Base-by-base conservation (phyloP, 495 filamentous ascomycete genomes). In the Poronia punctata region DNA sequence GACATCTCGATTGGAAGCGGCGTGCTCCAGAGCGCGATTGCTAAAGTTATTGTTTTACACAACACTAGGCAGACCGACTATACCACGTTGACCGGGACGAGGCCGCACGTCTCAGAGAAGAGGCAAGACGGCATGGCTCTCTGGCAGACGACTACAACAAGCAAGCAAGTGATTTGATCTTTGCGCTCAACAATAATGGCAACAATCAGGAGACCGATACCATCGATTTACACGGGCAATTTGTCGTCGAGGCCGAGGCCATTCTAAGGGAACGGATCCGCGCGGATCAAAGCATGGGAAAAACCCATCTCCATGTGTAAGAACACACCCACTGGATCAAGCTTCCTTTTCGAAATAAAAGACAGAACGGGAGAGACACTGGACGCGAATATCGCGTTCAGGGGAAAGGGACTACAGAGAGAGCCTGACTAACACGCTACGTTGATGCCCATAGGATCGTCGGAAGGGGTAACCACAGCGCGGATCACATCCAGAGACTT, bases 161-260 rank as follows among this genome's bases (percentile, higher is more conserved):
- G 44, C 84, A 93, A 61, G 92, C 92, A 6, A 86, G 86, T 22
- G 86, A 95, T 38, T 93, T 75, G 60, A 97, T 97, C 48, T 96
- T 97, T 72, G 77, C 85, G 2, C 86, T 87, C 62, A 95, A 96
- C 62, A 98, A 96, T 60, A 75, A 83, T 5, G 45, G 60, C 3
- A 81, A 71, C 9, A 74, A 83, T 33, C 80, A 92, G 8, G 67
- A 68, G 8, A 73, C 74, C 17, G 88, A 97, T 53, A 86, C 83
- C 3, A 95, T 98, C 48, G 92, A 98, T 66, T 67, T 98, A 30
- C 92, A 98, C 51, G 88, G 92, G 1, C 82, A 90, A 55, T 95
- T 80, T 57, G 92, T 93, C 32, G 83, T 90, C 54, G 92, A 98
- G 68, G 92, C 93, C 5, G 85, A 94, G 71, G 75, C 86, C 30